phyloP scores from a whole-genome alignment of 371 early-diverging fungal species.

The Apophysomyces sp. region DNA sequence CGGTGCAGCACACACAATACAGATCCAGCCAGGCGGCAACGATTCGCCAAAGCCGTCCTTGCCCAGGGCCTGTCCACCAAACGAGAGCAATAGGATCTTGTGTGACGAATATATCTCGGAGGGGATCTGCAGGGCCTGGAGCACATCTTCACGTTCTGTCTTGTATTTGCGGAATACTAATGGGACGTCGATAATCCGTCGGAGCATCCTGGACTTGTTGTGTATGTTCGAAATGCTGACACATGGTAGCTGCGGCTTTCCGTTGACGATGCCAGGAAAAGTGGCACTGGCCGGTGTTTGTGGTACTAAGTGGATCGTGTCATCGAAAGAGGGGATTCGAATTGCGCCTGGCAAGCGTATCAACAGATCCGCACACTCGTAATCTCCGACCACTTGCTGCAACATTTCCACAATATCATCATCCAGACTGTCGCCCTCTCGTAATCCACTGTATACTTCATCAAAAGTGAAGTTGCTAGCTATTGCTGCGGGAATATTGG shows the following conservation, averaged over 20 bases:
- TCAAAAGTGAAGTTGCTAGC: constrained; percentile 84
- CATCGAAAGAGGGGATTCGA: constrained; percentile 65
- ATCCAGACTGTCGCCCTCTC: constrained; percentile 56
- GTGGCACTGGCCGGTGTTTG: constrained; percentile 26
- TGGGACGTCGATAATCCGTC: constrained; percentile 58
- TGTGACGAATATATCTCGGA: constrained; percentile 50
- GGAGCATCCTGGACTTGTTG: constrained; percentile 6
- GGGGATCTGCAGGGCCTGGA: constrained; percentile 61
- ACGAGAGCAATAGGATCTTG: constrained; percentile 68
- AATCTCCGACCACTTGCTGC: constrained; percentile 51
- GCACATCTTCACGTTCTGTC: constrained; percentile 49
- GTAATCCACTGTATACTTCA: constrained; percentile 64
- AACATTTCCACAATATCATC: constrained; percentile 52
- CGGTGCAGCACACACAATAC: constrained; percentile 68
- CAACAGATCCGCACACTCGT: constrained; percentile 58
- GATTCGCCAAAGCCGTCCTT: constrained; percentile 54
- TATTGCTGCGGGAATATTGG: constrained; percentile 63
- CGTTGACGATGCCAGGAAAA: constrained; percentile 34
- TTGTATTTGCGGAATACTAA: constrained; percentile 60
- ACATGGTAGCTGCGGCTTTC: constrained; percentile 37
- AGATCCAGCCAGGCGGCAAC: constrained; percentile 76
- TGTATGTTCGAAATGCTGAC: constrained; percentile 32
- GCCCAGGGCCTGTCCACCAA: constrained; percentile 71
- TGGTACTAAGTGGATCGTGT: constrained; percentile 37
- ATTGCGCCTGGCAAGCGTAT: constrained; percentile 72